Percentiles rank a stretch among this genome's conserved stretches.
These are phyloP conservation scores for Lactifluus hygrophoroides DNA, from an alignment of 768 basidiomycete species.

Conservation along the genomic window DNA sequence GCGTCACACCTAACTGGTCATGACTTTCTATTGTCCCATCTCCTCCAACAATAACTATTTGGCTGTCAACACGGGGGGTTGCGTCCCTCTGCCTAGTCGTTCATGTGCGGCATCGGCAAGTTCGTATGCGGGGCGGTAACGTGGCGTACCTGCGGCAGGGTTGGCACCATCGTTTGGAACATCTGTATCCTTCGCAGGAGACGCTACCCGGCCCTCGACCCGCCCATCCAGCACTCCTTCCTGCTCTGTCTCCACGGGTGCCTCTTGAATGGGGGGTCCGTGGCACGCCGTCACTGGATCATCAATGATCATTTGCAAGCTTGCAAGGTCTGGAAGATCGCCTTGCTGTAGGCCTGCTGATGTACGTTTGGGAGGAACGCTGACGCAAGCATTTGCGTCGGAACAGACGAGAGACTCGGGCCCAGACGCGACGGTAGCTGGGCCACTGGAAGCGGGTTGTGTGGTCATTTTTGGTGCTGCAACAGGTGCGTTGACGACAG, in stretches of 20 bases:
- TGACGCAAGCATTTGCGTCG: background rate
- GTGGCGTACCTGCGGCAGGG: slow-evolving; percentile 18
- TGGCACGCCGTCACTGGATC: slow-evolving; percentile 2
- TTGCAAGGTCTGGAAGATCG: slow-evolving; percentile 4
- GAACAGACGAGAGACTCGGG: background rate
- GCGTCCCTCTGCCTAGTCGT: slow-evolving; percentile 15
- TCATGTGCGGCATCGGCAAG: slow-evolving; percentile 47
- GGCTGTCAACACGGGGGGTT: slow-evolving; percentile 11
- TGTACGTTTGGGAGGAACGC: background rate
- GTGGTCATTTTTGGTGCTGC: slow-evolving; percentile 4
- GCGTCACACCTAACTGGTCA: background rate
- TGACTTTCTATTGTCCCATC: background rate
- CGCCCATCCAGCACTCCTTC: background rate
- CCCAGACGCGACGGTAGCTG: background rate
- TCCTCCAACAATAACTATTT: background rate
- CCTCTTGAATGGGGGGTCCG: slow-evolving; percentile 3
- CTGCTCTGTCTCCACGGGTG: background rate
- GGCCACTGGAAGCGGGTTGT: background rate
- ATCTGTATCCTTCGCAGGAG: background rate
- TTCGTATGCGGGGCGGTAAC: slow-evolving; percentile 76
- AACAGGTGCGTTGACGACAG: background rate
- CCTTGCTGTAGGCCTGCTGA: background rate
- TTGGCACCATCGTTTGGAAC: slow-evolving; percentile 14
- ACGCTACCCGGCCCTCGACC: background rate
- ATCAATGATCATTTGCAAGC: background rate